phyloP scores from a whole-genome alignment of 768 basidiomycete species.

The Mycena alexandri region DNA sequence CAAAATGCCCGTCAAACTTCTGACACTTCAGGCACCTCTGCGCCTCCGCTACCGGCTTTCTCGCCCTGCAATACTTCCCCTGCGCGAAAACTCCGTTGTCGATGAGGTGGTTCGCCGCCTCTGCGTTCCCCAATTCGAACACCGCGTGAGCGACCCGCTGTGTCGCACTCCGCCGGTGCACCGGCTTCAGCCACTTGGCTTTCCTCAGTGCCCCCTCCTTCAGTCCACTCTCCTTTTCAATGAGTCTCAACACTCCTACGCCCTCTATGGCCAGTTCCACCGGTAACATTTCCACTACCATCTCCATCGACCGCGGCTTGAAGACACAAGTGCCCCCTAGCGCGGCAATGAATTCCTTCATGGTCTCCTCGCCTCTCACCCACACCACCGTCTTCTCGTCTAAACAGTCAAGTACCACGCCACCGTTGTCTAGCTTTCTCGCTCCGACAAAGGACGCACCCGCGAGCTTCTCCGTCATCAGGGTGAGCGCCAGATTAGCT shows the following conservation, averaged over 20 bases:
- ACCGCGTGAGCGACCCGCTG: constrained; percentile 3
- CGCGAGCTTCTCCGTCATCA: constrained; percentile 4
- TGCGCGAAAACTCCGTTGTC: constrained; percentile 24
- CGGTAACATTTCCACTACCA: constrained; percentile 9
- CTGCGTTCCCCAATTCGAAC: constrained; percentile 14
- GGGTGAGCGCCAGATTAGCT: constrained; percentile 4
- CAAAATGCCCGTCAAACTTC: constrained; percentile 9
- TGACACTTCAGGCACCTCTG: constrained; percentile 6
- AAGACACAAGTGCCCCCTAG: constrained; percentile 6
- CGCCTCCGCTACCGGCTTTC: neutral
- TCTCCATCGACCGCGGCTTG: neutral
- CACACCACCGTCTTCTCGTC: neutral
- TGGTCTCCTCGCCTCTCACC: neutral
- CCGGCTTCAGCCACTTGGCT: neutral
- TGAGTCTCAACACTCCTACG: neutral
- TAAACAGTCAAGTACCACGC: constrained; percentile 16
- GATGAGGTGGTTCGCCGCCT: constrained; percentile 34
- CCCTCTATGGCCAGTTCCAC: neutral
- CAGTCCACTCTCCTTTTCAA: constrained; percentile 5
- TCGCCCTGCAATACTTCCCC: neutral
- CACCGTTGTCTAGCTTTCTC: neutral
- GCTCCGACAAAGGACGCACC: constrained; percentile 14
- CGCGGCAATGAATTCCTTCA: constrained; percentile 4
- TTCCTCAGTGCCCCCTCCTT: neutral
- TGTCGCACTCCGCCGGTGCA: neutral